Percentiles rank a stretch among this genome's conserved stretches.
Evolutionary conservation across 129 eudicot species (phyloP).

Genomic region (Centaurea solstitialis): DNA sequence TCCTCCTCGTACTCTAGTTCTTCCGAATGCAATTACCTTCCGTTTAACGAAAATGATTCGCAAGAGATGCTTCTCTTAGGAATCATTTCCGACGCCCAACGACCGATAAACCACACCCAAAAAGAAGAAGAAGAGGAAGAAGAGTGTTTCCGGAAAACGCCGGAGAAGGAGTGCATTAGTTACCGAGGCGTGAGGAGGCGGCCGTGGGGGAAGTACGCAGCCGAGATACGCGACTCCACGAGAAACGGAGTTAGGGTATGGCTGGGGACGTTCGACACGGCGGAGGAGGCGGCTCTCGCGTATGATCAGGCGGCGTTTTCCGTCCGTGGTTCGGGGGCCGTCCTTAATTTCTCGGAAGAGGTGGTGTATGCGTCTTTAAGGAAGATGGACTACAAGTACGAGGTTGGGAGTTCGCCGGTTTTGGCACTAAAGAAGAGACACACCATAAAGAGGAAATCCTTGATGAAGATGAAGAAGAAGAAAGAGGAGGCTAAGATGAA

Average conservation of each 20-base stretch:
- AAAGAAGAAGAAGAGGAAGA: neutral
- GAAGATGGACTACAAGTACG: constrained; percentile 37
- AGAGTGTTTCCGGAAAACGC: neutral
- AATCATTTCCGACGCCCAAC: constrained; percentile 14
- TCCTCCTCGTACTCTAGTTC: too few relatives aligned
- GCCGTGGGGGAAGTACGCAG: constrained; percentile 49
- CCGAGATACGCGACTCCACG: constrained; percentile 47
- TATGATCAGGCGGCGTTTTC: constrained; percentile 46
- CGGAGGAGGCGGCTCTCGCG: constrained; percentile 47
- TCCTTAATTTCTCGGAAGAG: constrained; percentile 34
- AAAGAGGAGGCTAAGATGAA: constrained; percentile 13
- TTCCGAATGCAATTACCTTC: neutral
- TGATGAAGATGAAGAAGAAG: constrained; percentile 9
- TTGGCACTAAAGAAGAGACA: constrained; percentile 40
- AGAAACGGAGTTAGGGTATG: constrained; percentile 44
- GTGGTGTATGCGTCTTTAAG: constrained; percentile 28
- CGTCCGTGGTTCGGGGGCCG: constrained; percentile 30
- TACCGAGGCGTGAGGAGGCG: constrained; percentile 44
- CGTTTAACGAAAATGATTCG: constrained; percentile 41
- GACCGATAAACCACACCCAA: neutral
- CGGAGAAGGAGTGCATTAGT: neutral
- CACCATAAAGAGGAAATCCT: constrained; percentile 28
- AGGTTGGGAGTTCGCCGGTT: constrained; percentile 43
- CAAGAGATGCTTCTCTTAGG: constrained; percentile 44
- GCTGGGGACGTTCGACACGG: constrained; percentile 47